These are phyloP conservation scores for Mucor velutinosus DNA, from an alignment of 371 early-diverging fungal genomes.

Conservation along the genomic window DNA sequence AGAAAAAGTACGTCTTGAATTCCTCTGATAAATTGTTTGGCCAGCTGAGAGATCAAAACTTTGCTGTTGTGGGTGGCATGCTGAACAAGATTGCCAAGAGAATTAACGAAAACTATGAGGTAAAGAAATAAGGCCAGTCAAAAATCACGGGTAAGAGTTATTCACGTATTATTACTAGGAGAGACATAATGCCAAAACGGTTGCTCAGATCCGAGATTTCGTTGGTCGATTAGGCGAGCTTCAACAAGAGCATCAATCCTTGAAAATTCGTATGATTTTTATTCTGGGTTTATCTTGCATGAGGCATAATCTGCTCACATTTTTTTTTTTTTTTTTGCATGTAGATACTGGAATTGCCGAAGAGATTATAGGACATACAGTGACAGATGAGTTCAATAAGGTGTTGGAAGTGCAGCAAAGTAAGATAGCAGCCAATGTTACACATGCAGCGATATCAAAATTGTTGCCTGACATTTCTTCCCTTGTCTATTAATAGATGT, in stretches of 20 bases:
- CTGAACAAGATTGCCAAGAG: conserved; percentile 82
- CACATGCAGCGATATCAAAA: background rate
- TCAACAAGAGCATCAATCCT: conserved; percentile 82
- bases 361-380: conserved; percentile 75
- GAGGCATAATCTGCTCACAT: background rate
- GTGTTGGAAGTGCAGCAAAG: conserved; percentile 91
- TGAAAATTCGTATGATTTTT: conserved; percentile 63
- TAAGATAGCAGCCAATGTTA: conserved; percentile 24
- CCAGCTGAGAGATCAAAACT: conserved; percentile 87
- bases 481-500: conserved; percentile 54
- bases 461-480: background rate
- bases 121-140: conserved; percentile 10
- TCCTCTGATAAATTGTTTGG: conserved; percentile 75
- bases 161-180: conserved; percentile 28
- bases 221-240: conserved; percentile 81
- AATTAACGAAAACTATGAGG: conserved; percentile 86
- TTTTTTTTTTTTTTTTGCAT: background rate
- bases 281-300: background rate
- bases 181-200: conserved; percentile 87
- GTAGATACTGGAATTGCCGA: conserved; percentile 86
- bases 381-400: conserved; percentile 78
- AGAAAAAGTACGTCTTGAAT: conserved; percentile 82
- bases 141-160: background rate
- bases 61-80: conserved; percentile 83
- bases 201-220: conserved; percentile 89